Conservation (phyloP, 257 asterid genomes). For the Solanum sitiens region DNA sequence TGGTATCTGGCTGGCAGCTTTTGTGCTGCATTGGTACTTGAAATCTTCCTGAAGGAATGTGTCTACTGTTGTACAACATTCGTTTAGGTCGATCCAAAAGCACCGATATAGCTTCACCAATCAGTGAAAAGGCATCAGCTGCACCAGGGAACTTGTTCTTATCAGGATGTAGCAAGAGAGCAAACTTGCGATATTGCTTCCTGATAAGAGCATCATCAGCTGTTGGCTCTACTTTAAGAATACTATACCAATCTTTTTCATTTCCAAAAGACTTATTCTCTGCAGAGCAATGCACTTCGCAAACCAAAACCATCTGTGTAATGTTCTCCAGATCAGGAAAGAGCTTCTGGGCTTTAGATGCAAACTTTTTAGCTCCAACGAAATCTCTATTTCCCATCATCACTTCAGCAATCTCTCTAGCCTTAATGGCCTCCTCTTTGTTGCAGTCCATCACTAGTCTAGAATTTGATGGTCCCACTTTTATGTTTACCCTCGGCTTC, state of each 20-base stretch:
- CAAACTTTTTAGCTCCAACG: slow-evolving; percentile 24
- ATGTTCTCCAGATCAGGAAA: slow-evolving; percentile 23
- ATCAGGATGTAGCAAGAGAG: slow-evolving; percentile 55
- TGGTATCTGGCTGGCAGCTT: slow-evolving; percentile 10
- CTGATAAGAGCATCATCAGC: slow-evolving; percentile 36
- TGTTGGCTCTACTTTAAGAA: slow-evolving; percentile 33
- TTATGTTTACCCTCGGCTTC: not conserved
- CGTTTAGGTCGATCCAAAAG: slow-evolving; percentile 24
- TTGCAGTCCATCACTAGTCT: slow-evolving; percentile 32
- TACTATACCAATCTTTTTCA: slow-evolving; percentile 47
- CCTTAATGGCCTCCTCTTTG: slow-evolving; percentile 34
- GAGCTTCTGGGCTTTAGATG: slow-evolving; percentile 36
- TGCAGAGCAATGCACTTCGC: slow-evolving; percentile 50
- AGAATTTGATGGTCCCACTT: not conserved
- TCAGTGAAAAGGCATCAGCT: slow-evolving; percentile 39
- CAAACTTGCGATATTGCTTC: slow-evolving; percentile 33
- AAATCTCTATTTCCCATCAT: slow-evolving; percentile 46
- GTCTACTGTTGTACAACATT: slow-evolving; percentile 9
- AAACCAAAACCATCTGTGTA: slow-evolving; percentile 33
- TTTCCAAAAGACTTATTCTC: slow-evolving; percentile 10
- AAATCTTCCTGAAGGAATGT: slow-evolving; percentile 12
- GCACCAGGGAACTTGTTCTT: slow-evolving; percentile 50
- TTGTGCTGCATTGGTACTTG: slow-evolving; percentile 4
- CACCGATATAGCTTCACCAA: slow-evolving; percentile 38
- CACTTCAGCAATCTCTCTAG: slow-evolving; percentile 30